Percentiles rank a stretch among this genome's conserved stretches.
Conservation (phyloP, 179 eudicot genomes). For the Corrigiola litoralis region DNA sequence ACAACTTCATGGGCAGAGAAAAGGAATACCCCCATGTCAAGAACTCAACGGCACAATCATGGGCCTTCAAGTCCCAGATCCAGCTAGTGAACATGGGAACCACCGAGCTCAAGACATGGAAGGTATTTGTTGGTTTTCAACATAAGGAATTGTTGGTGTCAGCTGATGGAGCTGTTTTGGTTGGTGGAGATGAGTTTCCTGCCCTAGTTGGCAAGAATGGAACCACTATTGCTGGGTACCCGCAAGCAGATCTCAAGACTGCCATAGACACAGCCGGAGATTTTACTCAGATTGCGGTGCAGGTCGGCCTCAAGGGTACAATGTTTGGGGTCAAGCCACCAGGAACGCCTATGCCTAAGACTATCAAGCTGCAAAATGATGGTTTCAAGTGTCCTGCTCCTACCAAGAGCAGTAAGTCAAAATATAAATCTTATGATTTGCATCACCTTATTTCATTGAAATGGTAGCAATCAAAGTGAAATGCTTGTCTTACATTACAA, state of each 20-base stretch:
- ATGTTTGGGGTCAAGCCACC: slow-evolving; percentile 56
- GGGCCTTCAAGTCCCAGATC: slow-evolving; percentile 58
- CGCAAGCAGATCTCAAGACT: slow-evolving; percentile 66
- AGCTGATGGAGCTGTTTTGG: slow-evolving; percentile 54
- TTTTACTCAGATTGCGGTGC: slow-evolving; percentile 47
- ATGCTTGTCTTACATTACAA: no score
- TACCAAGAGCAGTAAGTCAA: slow-evolving; percentile 38
- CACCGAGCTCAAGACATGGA: slow-evolving; percentile 74
- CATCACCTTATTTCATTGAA: no score
- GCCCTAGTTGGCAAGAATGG: slow-evolving; percentile 60
- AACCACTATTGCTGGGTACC: slow-evolving; percentile 57
- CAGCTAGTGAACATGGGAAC: slow-evolving; percentile 56
- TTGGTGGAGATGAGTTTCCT: slow-evolving; percentile 60
- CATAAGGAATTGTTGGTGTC: slow-evolving; percentile 65
- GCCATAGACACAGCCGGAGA: slow-evolving; percentile 84
- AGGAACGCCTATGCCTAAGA: slow-evolving; percentile 71
- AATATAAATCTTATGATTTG: no score
- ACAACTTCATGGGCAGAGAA: slow-evolving; percentile 55
- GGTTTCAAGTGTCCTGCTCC: slow-evolving; percentile 80
- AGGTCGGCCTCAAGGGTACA: slow-evolving; percentile 60
- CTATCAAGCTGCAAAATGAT: slow-evolving; percentile 55
- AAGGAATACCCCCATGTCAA: slow-evolving; percentile 63
- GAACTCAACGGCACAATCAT: slow-evolving; percentile 73
- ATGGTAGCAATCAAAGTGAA: no score
- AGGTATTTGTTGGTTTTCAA: slow-evolving; percentile 64